These are phyloP conservation scores for Umbelopsis sp. DNA, from an alignment of 371 early-diverging fungal genomes.

Conservation along the genomic window DNA sequence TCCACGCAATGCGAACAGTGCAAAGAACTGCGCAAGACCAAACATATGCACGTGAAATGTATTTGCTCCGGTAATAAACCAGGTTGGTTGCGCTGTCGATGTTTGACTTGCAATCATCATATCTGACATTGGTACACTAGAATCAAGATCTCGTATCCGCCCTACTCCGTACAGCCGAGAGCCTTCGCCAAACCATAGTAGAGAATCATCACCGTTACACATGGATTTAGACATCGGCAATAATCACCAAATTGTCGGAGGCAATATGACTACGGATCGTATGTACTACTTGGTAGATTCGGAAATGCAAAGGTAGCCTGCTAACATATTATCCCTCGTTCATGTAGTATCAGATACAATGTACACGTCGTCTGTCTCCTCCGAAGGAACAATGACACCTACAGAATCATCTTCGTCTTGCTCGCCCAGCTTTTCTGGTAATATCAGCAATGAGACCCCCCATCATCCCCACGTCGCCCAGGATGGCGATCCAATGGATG, in stretches of 20 bases:
- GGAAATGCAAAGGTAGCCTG: too few species aligned
- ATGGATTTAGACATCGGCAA: background rate
- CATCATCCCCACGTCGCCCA: background rate
- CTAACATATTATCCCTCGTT: slow-evolving; percentile 1
- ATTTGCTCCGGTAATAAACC: slow-evolving; percentile 48
- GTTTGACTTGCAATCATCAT: background rate
- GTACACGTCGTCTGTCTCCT: slow-evolving; percentile 29
- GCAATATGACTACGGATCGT: background rate
- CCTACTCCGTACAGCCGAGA: slow-evolving; percentile 3
- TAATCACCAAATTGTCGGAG: slow-evolving; percentile 1
- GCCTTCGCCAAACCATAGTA: slow-evolving; percentile 7
- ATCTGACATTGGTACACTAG: background rate
- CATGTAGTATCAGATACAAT: slow-evolving; percentile 29
- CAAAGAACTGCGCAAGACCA: slow-evolving; percentile 69
- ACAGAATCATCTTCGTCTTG: slow-evolving; percentile 17
- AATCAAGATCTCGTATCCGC: slow-evolving; percentile 2
- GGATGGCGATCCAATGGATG: background rate
- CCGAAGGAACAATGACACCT: slow-evolving; percentile 40
- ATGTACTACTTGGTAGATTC: background rate
- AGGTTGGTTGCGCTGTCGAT: slow-evolving; percentile 11
- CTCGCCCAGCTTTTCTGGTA: slow-evolving; percentile 7
- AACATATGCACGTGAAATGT: slow-evolving; percentile 76
- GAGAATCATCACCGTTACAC: slow-evolving; percentile 15
- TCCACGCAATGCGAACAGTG: slow-evolving; percentile 77
- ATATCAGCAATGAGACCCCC: background rate